Percentiles rank a stretch among this genome's conserved stretches.
phyloP scores from a whole-genome alignment of 345 rosid genomes.

The Rubroshorea leprosula region DNA sequence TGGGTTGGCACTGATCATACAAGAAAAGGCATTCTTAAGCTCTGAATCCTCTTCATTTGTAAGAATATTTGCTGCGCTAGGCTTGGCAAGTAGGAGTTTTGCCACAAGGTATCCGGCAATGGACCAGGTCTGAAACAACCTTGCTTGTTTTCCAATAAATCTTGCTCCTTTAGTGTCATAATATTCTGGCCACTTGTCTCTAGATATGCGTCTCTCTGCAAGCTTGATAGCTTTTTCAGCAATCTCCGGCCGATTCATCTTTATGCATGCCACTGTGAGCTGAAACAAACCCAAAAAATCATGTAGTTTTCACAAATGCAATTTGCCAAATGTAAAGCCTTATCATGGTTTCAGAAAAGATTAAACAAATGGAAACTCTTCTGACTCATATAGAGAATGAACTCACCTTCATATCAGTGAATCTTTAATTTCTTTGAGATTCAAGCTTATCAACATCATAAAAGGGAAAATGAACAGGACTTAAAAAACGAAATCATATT shows the following conservation, averaged over 20 bases:
- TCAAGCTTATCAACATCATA: neutral
- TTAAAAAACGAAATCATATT: too few relatives aligned
- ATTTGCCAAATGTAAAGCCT: too few relatives aligned
- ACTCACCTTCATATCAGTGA: too few relatives aligned
- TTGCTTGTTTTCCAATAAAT: constrained; percentile 88
- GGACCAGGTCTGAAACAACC: constrained; percentile 82
- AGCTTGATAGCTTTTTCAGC: constrained; percentile 68
- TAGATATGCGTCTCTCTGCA: constrained; percentile 61
- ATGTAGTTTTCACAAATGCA: constrained; percentile 4
- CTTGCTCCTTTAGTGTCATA: constrained; percentile 71
- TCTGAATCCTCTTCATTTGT: constrained; percentile 69
- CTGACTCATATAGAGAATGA: too few relatives aligned
- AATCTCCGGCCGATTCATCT: constrained; percentile 81
- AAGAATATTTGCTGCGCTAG: constrained; percentile 52
- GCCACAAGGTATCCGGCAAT: constrained; percentile 89
- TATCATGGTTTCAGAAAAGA: too few relatives aligned
- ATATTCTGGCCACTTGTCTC: constrained; percentile 92
- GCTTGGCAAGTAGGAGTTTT: constrained; percentile 69
- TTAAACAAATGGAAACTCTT: too few relatives aligned
- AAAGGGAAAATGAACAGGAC: neutral
- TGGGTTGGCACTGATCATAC: constrained; percentile 61
- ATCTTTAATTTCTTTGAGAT: neutral
- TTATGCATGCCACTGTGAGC: constrained; percentile 83
- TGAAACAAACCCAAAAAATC: constrained; percentile 22
- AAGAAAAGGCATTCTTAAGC: constrained; percentile 56